Conservation (phyloP, 148 eudicot genomes). For the Amaranthus cruentus region DNA sequence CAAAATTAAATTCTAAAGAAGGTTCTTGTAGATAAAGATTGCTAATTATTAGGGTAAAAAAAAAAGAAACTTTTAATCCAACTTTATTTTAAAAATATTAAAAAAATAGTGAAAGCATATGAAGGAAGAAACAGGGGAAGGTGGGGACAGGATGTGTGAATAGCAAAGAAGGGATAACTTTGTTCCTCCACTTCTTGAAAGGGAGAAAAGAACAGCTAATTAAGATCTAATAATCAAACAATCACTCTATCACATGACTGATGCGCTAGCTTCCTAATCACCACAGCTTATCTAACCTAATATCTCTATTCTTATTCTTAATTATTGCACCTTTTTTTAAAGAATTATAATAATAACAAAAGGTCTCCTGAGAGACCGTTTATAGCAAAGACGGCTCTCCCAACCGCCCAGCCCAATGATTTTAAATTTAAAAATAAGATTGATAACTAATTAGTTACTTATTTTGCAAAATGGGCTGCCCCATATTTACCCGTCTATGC, state of each 20-base stretch:
- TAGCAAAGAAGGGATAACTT: conserved; percentile 28
- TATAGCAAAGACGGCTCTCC: too few relatives aligned
- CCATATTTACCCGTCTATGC: too few relatives aligned
- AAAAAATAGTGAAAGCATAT: neutral
- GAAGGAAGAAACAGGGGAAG: neutral
- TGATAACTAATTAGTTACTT: too few relatives aligned
- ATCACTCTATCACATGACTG: conserved; percentile 27
- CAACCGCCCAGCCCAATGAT: too few relatives aligned
- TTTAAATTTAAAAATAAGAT: too few relatives aligned
- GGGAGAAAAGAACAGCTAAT: conserved; percentile 25
- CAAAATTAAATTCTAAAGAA: neutral
- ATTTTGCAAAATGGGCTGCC: too few relatives aligned
- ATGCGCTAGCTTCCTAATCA: conserved; percentile 17
- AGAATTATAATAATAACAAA: neutral
- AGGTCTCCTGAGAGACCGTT: too few relatives aligned
- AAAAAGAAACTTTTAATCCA: conserved; percentile 4
- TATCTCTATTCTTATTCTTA: conserved; percentile 9
- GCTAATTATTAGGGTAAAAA: conserved; percentile 17
- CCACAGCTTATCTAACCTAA: conserved; percentile 12
- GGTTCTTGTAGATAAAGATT: conserved; percentile 3
- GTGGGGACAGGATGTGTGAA: conserved; percentile 24
- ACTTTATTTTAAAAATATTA: conserved; percentile 5
- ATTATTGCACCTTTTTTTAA: conserved; percentile 20
- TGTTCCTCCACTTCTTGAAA: conserved; percentile 23
- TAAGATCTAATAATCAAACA: conserved; percentile 19